Evolutionary conservation across 345 rosid genomes (phyloP).

Genomic region (Hevea brasiliensis): DNA sequence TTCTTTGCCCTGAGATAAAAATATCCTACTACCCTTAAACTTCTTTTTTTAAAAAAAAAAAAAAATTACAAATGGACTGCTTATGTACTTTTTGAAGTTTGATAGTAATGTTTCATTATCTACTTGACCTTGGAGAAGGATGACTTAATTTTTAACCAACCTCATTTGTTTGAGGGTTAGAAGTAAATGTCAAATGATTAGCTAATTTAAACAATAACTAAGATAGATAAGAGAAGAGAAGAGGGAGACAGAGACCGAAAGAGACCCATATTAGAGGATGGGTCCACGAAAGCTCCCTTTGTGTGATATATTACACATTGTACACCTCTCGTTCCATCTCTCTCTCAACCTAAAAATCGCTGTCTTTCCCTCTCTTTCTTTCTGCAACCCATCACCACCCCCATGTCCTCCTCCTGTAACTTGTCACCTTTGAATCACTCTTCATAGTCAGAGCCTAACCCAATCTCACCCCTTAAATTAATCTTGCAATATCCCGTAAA

Average conservation of each 20-base stretch:
- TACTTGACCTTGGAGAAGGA: no score
- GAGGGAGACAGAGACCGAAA: slow-evolving; percentile 18
- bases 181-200: slow-evolving; percentile 17
- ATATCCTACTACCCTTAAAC: no score
- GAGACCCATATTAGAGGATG: slow-evolving; percentile 35
- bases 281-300: slow-evolving; percentile 48
- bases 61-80: no score
- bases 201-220: neutral
- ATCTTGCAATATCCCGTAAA: neutral
- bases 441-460: slow-evolving; percentile 15
- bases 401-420: slow-evolving; percentile 36
- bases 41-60: no score
- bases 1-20: no score
- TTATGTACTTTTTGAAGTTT: no score
- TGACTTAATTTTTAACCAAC: slow-evolving; percentile 3
- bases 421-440: slow-evolving; percentile 26
- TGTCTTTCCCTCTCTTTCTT: slow-evolving; percentile 31
- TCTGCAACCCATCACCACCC: slow-evolving; percentile 35
- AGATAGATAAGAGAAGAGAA: no score
- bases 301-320: slow-evolving; percentile 32
- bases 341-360: slow-evolving; percentile 30
- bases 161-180: neutral
- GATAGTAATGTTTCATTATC: no score
- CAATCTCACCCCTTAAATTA: neutral
- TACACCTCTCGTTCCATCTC: slow-evolving; percentile 30